These are phyloP conservation scores for Taphrina sp. DNA, from an alignment of 1,139 yeast species.

Conservation along the genomic window DNA sequence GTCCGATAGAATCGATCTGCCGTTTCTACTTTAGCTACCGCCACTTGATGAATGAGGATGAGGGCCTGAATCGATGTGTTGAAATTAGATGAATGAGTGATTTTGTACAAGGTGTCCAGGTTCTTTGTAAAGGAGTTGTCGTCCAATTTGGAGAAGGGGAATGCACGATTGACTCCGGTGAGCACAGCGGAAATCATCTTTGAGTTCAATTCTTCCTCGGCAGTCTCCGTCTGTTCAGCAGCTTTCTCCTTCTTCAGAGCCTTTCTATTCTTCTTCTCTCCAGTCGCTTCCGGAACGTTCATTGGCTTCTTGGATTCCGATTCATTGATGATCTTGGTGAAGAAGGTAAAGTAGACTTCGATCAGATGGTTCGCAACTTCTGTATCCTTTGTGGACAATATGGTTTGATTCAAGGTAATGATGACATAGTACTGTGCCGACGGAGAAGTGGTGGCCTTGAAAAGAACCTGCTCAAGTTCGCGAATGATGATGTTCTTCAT, in stretches of 20 bases:
- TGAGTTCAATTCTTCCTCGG: constrained; percentile 72
- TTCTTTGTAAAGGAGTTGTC: constrained; percentile 71
- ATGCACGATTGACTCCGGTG: constrained; percentile 94
- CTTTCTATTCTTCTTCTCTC: constrained; percentile 51
- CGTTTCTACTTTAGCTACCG: constrained; percentile 41
- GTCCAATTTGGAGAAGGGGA: constrained; percentile 83
- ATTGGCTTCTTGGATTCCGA: constrained; percentile 46
- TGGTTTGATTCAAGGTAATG: constrained; percentile 87
- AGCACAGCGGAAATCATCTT: constrained; percentile 85
- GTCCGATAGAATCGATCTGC: constrained; percentile 82
- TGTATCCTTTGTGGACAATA: constrained; percentile 71
- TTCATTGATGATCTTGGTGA: constrained; percentile 72
- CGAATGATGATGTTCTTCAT: constrained; percentile 82
- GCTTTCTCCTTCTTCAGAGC: constrained; percentile 61
- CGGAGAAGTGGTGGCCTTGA: constrained; percentile 58
- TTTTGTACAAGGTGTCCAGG: constrained; percentile 77
- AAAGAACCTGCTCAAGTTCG: constrained; percentile 74
- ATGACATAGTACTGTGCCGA: constrained; percentile 86
- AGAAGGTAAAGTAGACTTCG: constrained; percentile 79
- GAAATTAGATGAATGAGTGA: constrained; percentile 91
- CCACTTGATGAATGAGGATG: constrained; percentile 74
- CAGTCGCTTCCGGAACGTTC: constrained; percentile 37
- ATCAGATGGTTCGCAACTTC: constrained; percentile 77
- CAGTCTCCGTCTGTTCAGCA: constrained; percentile 64
- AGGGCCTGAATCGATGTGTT: constrained; percentile 93